Base-by-base conservation (phyloP, 345 rosid species). In the Lumnitzera racemosa region DNA sequence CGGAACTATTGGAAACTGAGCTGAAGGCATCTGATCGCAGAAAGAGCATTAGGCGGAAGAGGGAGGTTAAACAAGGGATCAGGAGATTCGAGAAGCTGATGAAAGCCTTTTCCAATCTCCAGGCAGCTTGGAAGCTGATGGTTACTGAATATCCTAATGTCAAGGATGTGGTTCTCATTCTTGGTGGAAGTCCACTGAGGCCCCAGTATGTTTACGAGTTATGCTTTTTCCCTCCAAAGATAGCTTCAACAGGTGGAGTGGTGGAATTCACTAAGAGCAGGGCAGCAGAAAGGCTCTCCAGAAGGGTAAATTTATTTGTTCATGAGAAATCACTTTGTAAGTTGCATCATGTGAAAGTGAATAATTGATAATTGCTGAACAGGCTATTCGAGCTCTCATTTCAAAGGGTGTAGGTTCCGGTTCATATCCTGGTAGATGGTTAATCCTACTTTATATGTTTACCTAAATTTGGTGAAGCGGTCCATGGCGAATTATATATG, bases 341-440 rank as follows among this genome's bases (percentile, higher is more conserved):
- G 11, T 36, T 36, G 43, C 7, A 36, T 36, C 43, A 36, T 7
- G 43, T 36, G 43, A 36, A 36, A 36, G 43, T 36, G 43, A 36
- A 36, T 4, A 36, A 9, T 36, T 1, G 43, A 36, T 36, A 36
- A 36, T 36, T 36, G 43, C 43, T 36, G 50, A 24, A 60, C 75
- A 94, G 97, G 87, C 85, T 66, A 76, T 90, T 58, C 83, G 95
- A 58, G 75, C 79, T n/a, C 71, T 94, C 73, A 78, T 90, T 72
- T 78, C 92, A 5, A 80, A 68, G 57, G 97, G 83, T 68, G 96
- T 87, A 56, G 99, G 99, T 27, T 86, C 91, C 47, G 71, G 66
- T 64, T 75, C 85, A 58, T 86, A 76, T 68, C 90, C 96, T 73
- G 99, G 97, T 90, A 72, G 56, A 49, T 70, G 60, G 43, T 58